Percentiles rank a stretch among this genome's conserved stretches.
Conservation (phyloP, 768 basidiomycete genomes). For the Amanita pseudoporphyria region DNA sequence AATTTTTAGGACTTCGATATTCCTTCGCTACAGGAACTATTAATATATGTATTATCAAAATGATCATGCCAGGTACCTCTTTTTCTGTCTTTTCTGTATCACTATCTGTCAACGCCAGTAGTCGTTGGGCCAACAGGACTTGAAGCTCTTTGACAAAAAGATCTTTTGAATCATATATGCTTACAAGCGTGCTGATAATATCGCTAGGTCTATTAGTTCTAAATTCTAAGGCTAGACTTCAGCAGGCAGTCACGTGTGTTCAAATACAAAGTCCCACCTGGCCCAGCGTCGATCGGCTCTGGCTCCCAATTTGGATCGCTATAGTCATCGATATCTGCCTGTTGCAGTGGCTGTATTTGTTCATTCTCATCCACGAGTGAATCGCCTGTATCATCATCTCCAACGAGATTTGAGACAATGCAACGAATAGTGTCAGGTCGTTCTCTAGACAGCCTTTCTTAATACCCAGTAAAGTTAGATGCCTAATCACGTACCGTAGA, state of each 20-base stretch:
- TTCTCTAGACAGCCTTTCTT: conserved; percentile 34
- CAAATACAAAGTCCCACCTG: conserved; percentile 42
- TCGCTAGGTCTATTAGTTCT: conserved; percentile 86
- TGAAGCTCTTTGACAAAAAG: conserved; percentile 95
- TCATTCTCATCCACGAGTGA: conserved; percentile 81
- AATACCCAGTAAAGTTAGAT: neutral
- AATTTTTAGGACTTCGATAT: conserved; percentile 89
- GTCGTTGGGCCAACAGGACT: conserved; percentile 77
- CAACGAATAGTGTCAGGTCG: conserved; percentile 90
- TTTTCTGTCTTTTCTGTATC: conserved; percentile 71
- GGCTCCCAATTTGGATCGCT: conserved; percentile 92
- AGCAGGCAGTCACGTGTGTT: neutral
- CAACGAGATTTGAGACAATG: conserved; percentile 87
- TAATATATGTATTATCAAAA: conserved; percentile 1
- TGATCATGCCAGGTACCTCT: conserved; percentile 29
- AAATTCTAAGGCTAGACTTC: conserved; percentile 49
- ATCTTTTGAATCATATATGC: conserved; percentile 96
- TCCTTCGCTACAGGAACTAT: conserved; percentile 53
- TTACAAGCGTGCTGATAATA: conserved; percentile 91
- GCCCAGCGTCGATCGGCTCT: conserved; percentile 93
- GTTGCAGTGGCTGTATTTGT: conserved; percentile 65
- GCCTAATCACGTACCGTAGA: conserved; percentile 46
- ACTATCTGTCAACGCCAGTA: conserved; percentile 74
- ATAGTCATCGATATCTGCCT: conserved; percentile 76
- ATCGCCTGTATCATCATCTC: conserved; percentile 74